Percentiles rank a stretch among this genome's conserved stretches.
These are phyloP conservation scores for Aureobasidium sp. DNA, from an alignment of 2,329 filamentous ascomycete species.

Conservation along the genomic window DNA sequence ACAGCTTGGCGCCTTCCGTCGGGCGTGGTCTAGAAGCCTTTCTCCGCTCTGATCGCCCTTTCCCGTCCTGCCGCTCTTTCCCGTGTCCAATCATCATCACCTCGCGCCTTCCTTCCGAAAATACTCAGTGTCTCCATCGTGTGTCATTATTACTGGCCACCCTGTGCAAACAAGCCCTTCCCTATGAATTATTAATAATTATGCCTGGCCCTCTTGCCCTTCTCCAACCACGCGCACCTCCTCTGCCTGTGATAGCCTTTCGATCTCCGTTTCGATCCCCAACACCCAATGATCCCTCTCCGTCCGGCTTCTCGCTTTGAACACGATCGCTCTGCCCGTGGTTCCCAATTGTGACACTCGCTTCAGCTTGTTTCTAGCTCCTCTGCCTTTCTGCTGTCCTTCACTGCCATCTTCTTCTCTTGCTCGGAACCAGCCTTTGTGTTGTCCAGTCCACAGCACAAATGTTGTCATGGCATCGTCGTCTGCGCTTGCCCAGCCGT, in stretches of 20 bases:
- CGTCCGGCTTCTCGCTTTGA: slow-evolving; percentile 56
- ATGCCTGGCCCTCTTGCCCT: no score
- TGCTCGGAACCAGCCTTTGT: slow-evolving; percentile 49
- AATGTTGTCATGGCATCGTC: slow-evolving; percentile 62
- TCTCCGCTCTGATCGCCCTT: no score
- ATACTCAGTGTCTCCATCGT: no score
- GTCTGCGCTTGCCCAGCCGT: slow-evolving; percentile 55
- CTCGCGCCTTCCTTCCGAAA: no score
- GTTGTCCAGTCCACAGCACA: slow-evolving; percentile 57
- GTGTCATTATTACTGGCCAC: no score
- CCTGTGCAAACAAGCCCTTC: no score
- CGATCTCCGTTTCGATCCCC: slow-evolving; percentile 59
- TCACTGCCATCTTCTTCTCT: slow-evolving; percentile 26
- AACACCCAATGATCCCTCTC: slow-evolving; percentile 64
- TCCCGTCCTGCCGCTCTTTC: no score
- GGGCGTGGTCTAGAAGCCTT: no score
- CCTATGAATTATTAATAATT: no score
- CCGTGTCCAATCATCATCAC: no score
- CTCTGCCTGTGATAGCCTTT: slow-evolving; percentile 47
- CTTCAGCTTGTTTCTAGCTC: slow-evolving; percentile 44
- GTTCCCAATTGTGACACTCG: slow-evolving; percentile 55
- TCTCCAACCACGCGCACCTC: slow-evolving; percentile 41
- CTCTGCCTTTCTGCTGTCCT: slow-evolving; percentile 21
- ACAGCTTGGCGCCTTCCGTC: no score
- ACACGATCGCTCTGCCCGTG: slow-evolving; percentile 57